These are phyloP conservation scores for Staphylotrichum tortipilum DNA, from an alignment of 495 filamentous ascomycete species.

Conservation along the genomic window DNA sequence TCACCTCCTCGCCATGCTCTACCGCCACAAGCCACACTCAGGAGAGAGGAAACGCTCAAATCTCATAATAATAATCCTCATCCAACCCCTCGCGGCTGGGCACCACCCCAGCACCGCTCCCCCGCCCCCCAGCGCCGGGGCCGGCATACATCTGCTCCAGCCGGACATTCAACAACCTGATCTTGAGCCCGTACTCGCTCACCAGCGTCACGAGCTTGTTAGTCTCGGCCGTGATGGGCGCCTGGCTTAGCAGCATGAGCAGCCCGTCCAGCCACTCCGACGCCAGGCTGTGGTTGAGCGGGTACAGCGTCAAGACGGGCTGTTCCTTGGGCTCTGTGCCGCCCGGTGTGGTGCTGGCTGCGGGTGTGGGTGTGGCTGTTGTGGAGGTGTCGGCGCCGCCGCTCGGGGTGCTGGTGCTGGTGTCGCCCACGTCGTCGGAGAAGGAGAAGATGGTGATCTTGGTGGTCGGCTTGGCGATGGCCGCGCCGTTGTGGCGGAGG, in stretches of 20 bases:
- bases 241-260: constrained; percentile 88
- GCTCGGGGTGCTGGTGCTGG: background rate
- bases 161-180: constrained; percentile 83
- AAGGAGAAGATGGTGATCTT: constrained; percentile 90
- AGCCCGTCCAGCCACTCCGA: constrained; percentile 96
- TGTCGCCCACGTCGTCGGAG: constrained; percentile 20
- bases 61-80: constrained; percentile 63
- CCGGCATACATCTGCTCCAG: constrained; percentile 64
- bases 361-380: background rate
- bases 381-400: background rate
- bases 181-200: constrained; percentile 84
- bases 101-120: constrained; percentile 32
- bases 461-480: constrained; percentile 48
- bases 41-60: constrained; percentile 28
- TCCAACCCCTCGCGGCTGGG: constrained; percentile 55
- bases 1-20: too few species aligned
- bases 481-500: constrained; percentile 28
- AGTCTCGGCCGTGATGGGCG: constrained; percentile 94
- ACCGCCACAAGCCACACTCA: too few species aligned
- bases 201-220: constrained; percentile 79
- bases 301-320: constrained; percentile 71
- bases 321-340: constrained; percentile 35
- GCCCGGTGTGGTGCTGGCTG: background rate
- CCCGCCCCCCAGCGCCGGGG: constrained; percentile 32
- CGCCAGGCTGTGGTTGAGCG: constrained; percentile 69